Conservation (phyloP, 805 yeast genomes). For the Metschnikowia cerradonensis region DNA sequence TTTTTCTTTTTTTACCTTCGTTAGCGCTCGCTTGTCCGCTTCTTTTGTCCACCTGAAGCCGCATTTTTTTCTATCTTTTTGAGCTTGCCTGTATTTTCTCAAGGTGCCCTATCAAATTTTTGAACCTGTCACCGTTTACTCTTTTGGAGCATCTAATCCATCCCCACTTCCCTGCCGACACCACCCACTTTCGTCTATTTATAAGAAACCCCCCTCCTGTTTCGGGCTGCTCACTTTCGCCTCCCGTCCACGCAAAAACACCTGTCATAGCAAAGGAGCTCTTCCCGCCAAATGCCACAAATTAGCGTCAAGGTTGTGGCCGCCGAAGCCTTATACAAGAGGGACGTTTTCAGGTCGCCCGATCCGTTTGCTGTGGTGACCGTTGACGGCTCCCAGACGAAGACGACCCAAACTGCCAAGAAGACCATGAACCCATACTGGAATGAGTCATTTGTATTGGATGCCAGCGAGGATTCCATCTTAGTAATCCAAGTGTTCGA, state of each 20-base stretch:
- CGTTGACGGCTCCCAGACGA: slow-evolving; percentile 96
- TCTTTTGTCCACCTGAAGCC: slow-evolving; percentile 4
- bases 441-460: slow-evolving; percentile 87
- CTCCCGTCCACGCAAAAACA: not conserved
- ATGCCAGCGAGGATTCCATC: slow-evolving; percentile 74
- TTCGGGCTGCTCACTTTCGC: not conserved
- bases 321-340: slow-evolving; percentile 90
- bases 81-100: slow-evolving; percentile 2
- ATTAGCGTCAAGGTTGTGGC: slow-evolving; percentile 80
- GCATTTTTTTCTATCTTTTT: slow-evolving; percentile 5
- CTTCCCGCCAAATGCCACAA: slow-evolving; percentile 15
- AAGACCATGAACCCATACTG: slow-evolving; percentile 96
- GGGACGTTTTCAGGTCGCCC: slow-evolving; percentile 93
- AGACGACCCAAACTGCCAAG: slow-evolving; percentile 88
- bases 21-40: slow-evolving; percentile 1
- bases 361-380: slow-evolving; percentile 98
- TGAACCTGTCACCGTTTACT: not conserved
- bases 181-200: not conserved
- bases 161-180: not conserved
- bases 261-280: slow-evolving; percentile 2
- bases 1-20: not conserved
- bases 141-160: not conserved
- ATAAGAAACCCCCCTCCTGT: not conserved
- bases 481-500: slow-evolving; percentile 93
- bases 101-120: slow-evolving; percentile 1